Conservation (phyloP, 306 rosid genomes). For the Citrullus colocynthis region DNA sequence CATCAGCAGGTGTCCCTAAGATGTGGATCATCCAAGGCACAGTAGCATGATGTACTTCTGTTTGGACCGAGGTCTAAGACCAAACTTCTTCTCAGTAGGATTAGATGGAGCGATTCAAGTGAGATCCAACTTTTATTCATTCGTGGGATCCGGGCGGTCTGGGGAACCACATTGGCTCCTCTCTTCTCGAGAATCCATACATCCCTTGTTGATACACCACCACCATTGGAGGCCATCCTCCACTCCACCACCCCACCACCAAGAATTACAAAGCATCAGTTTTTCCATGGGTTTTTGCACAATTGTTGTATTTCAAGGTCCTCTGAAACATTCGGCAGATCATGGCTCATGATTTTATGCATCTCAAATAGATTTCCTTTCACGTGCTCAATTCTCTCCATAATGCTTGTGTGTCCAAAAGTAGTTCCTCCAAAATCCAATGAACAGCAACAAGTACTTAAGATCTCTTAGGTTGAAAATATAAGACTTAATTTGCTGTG, state of each 20-base stretch:
- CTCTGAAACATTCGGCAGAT: background rate
- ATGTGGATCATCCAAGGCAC: background rate
- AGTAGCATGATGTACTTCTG: background rate
- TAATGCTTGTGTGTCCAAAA: background rate
- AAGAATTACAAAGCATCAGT: background rate
- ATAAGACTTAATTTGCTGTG: background rate
- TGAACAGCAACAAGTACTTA: background rate
- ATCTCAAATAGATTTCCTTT: background rate
- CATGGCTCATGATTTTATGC: background rate
- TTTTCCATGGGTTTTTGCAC: background rate
- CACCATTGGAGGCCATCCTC: background rate
- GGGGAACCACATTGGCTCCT: background rate
- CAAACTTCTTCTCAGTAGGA: background rate
- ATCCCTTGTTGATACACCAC: background rate
- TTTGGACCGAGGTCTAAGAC: background rate
- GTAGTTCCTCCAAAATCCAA: background rate
- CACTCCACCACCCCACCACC: no score
- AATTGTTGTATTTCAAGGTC: background rate
- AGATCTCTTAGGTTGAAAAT: background rate
- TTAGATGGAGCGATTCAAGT: background rate
- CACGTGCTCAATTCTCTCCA: background rate
- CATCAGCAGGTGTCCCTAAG: background rate
- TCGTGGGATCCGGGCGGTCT: background rate
- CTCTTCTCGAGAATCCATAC: background rate
- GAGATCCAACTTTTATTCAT: background rate